Base-by-base conservation (phyloP, 352 stramenopile genomes). In the Globisporangium abappressorium region DNA sequence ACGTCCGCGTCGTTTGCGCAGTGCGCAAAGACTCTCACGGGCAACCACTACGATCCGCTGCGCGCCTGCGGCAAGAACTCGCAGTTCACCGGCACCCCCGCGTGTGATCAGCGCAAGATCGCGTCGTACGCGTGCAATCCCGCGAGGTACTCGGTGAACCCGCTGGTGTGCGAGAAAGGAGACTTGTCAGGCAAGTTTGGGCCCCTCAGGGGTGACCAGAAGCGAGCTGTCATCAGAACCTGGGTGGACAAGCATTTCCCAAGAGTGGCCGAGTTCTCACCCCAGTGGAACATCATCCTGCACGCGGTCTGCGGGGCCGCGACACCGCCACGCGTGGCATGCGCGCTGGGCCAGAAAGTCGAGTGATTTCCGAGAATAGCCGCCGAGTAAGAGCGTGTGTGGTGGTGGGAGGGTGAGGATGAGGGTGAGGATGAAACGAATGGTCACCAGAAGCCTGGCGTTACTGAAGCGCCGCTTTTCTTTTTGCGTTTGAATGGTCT, bases 21-120 rank as follows among this genome's bases (percentile, higher is more conserved):
- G 56, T 90, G 82, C 59, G 65, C 49, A 1, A 69, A 85, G 64
- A 24, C 43, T 0, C 24, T 73, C 33, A 80, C 76, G 0, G 79
- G 77, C 36, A 89, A 88, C 71, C 79, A 85, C 71, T 89, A 88
- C 68, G 80, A 89, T 60, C 82, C 79, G 18, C 64, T 80, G 24
- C 74, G 75, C n/a, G 78, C 81, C 1, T 87, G 80, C 20, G 81
- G 81, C 2, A 72, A 79, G 46, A 81, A 78, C 66, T 91, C 82
- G 2, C 79, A 89, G 62, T 78, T 77, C 59, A 72, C 70, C 0
- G 74, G 65, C 33, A 81, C 80, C 15, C 56, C 68, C 30, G 75
- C 78, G 41, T 89, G 80, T 1, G 6, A 20, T 49, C 49, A 70
- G 41, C 38, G 65, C 36, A 77, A 82, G 61, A 81, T 68, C 8